Evolutionary conservation across 306 rosid genomes (phyloP), one percentile per base, ranked within the genome.

Genomic region (Corylus heterophylla): DNA sequence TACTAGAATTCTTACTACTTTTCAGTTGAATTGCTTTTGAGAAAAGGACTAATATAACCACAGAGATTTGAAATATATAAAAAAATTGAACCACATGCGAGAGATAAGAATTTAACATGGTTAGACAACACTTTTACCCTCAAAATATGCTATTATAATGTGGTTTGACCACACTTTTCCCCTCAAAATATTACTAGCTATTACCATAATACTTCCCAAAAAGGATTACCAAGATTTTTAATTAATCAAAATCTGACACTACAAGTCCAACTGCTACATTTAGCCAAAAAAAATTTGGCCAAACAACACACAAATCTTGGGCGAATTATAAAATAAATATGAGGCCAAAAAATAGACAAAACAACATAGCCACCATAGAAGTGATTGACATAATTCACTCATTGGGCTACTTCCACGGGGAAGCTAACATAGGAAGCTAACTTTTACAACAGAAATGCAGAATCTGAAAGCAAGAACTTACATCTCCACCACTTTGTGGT

Each of bases 391-490:
- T 22, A 59, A 22, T 67, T 39, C 71, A 67, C 71, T 37, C 20
- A 42, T 39, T 67, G 25, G 12, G 71, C 50, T 18, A 8, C 71
- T 67, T 67, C 71, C 49, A 67, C 17, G 48, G 12, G 50, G 9
- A 39, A 37, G 71, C 49, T 37, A 66, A 17, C 66, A 48, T 13
- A 42, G 45, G 54, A 56, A 75, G 51, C 31, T 50, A 22, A 25
- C 16, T 18, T 16, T 44, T 31, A 59, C 27, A 16, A 13, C 44
- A 22, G 47, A 75, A 66, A 75, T 45, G 25, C 67, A 74, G 39
- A 31, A 59, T 75, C 67, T 45, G 25, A 75, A 75, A 75, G 56
- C 45, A 37, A 27, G 17, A 61, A 75, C 58, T 58, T 75, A 61
- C 70, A 42, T 58, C 12, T 31, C 25, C 17, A 44, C 52, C 45